A percentile compares a stretch with the other conserved stretches of the same genome.
Conservation (phyloP, 1,139 yeast genomes). For the Kodamaea suecica region DNA sequence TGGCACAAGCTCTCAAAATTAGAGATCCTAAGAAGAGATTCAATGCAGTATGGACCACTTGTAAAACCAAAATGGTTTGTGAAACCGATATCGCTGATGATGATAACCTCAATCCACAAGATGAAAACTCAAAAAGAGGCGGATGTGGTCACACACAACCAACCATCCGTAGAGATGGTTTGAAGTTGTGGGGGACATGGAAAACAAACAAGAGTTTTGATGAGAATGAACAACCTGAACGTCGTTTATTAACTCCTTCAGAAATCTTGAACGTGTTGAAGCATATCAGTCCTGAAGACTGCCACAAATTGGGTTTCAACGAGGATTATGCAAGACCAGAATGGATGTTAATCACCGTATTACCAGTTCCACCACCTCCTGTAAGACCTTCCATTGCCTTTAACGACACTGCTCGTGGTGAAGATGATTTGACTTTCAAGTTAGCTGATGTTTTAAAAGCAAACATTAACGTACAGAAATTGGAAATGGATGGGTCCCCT, state of each 20-base stretch:
- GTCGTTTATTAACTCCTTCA: constrained; percentile 80
- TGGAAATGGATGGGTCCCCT: constrained; percentile 98
- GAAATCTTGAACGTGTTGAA: constrained; percentile 90
- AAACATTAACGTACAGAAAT: constrained; percentile 89
- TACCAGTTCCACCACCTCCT: constrained; percentile 99
- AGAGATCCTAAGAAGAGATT: constrained; percentile 95
- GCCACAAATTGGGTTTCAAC: constrained; percentile 78
- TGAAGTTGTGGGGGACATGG: constrained; percentile 97
- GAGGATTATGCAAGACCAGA: constrained; percentile 98
- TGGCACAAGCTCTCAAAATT: constrained; percentile 85
- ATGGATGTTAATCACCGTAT: constrained; percentile 94
- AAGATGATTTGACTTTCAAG: constrained; percentile 97
- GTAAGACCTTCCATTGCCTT: constrained; percentile 98
- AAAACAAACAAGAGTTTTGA: constrained; percentile 76
- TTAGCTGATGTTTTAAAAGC: constrained; percentile 96
- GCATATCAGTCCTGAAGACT: constrained; percentile 85
- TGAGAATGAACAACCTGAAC: constrained; percentile 89
- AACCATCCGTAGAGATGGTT: constrained; percentile 90
- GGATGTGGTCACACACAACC: constrained; percentile 99
- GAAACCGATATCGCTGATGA: constrained; percentile 79
- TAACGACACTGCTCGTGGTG: constrained; percentile 98
- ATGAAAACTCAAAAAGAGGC: constrained; percentile 60
- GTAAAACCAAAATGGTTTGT: constrained; percentile 92
- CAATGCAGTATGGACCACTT: constrained; percentile 92
- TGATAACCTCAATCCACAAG: constrained; percentile 44